Evolutionary conservation across 176 grass and related monocot genomes (phyloP).

Genomic region (Olyra latifolia): DNA sequence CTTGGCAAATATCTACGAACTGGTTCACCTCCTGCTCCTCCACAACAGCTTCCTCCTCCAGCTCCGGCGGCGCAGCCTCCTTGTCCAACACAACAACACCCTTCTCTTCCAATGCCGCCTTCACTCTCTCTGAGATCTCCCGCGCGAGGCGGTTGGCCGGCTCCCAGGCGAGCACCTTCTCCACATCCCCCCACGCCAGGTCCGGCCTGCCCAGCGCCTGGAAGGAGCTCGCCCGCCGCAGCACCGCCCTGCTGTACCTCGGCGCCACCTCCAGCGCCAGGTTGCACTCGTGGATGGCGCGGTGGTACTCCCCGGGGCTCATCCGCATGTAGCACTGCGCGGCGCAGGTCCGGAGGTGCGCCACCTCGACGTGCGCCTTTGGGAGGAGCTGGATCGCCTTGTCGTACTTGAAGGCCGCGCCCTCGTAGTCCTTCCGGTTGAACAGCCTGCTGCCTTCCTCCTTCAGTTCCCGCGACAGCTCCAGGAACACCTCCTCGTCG

Average conservation of each 20-base stretch:
- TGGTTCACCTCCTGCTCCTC: not conserved
- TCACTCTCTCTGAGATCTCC: constrained; percentile 47
- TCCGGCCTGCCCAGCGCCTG: constrained; percentile 55
- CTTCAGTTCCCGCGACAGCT: constrained; percentile 55
- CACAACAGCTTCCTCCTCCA: not conserved
- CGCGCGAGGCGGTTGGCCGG: constrained; percentile 51
- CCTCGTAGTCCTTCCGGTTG: constrained; percentile 61
- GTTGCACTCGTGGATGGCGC: constrained; percentile 59
- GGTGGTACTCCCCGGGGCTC: constrained; percentile 46
- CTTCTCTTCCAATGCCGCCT: constrained; percentile 43
- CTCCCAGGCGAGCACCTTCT: constrained; percentile 50
- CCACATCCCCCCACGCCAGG: constrained; percentile 49
- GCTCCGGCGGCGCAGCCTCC: not conserved
- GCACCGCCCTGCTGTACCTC: constrained; percentile 57
- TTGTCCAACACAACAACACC: constrained; percentile 41
- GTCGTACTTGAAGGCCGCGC: constrained; percentile 61
- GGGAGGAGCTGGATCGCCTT: constrained; percentile 64
- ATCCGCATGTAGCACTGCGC: constrained; percentile 77
- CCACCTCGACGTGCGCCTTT: constrained; percentile 32
- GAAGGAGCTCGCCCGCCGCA: constrained; percentile 61
- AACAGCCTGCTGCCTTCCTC: constrained; percentile 58
- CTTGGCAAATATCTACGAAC: not conserved
- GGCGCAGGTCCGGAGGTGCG: constrained; percentile 57
- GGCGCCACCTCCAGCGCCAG: constrained; percentile 64
- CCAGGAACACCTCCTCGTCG: constrained; percentile 51